These are phyloP conservation scores for Endoconidiophora polonica DNA, from an alignment of 2,329 filamentous ascomycete species.

Conservation along the genomic window DNA sequence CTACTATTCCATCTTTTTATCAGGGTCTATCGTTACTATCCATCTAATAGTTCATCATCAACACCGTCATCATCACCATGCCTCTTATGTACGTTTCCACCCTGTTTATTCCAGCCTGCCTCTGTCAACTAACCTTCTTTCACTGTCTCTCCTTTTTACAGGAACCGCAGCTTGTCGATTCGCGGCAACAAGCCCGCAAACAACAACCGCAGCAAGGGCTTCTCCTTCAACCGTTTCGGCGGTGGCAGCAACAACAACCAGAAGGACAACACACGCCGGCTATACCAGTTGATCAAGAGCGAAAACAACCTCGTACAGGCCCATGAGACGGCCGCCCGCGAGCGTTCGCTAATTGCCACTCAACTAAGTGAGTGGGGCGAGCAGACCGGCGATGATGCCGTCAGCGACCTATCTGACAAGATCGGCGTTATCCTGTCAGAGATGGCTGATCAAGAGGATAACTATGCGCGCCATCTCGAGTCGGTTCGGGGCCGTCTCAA, in stretches of 20 bases:
- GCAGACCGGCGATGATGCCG: constrained; percentile 67
- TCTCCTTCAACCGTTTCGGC: constrained; percentile 74
- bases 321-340: constrained; percentile 70
- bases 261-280: constrained; percentile 73
- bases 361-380: constrained; percentile 97
- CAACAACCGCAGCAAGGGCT: constrained; percentile 44
- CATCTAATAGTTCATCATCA: background rate
- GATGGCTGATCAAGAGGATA: constrained; percentile 84
- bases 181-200: constrained; percentile 23
- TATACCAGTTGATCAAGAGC: constrained; percentile 87
- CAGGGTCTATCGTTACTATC: background rate
- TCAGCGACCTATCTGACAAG: constrained; percentile 90
- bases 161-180: constrained; percentile 12
- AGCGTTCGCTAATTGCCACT: constrained; percentile 68
- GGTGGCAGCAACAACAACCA: constrained; percentile 46
- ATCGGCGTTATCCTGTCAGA: constrained; percentile 82
- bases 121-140: background rate
- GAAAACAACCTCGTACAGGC: constrained; percentile 77
- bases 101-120: background rate
- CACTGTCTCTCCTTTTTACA: background rate
- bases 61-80: constrained; percentile 7
- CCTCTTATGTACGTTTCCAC: constrained; percentile 10
- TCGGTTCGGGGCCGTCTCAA: constrained; percentile 72
- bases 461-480: constrained; percentile 73
- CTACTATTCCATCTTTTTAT: background rate